Evolutionary conservation across 2,329 filamentous ascomycete species (phyloP).

Genomic region (Pseudofabraea citricarpa): DNA sequence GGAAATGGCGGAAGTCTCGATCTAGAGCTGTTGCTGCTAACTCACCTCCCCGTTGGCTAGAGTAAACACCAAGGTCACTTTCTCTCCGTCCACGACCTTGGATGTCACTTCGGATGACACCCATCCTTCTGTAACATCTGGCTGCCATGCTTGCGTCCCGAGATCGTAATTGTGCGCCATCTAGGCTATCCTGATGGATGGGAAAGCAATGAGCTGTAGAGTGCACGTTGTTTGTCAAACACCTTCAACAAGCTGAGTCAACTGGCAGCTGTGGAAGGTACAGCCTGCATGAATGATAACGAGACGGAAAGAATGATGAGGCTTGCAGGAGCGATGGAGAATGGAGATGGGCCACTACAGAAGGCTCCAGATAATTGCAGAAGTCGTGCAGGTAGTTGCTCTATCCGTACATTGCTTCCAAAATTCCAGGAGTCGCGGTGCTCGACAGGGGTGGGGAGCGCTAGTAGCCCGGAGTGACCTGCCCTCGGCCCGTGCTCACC

Average conservation of each 20-base stretch:
- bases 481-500: not conserved
- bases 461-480: no score
- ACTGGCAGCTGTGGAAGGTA: slow-evolving; percentile 15
- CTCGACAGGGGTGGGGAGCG: no score
- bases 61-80: slow-evolving; percentile 81
- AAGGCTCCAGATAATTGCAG: slow-evolving; percentile 6
- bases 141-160: slow-evolving; percentile 97
- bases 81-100: slow-evolving; percentile 79
- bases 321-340: slow-evolving; percentile 1
- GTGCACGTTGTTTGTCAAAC: slow-evolving; percentile 2
- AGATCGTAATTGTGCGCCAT: slow-evolving; percentile 97
- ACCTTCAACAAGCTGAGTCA: slow-evolving; percentile 16
- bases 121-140: slow-evolving; percentile 94
- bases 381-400: no score
- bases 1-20: no score
- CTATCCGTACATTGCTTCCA: no score
- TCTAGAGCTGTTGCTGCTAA: no score
- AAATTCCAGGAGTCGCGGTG: slow-evolving; percentile 1
- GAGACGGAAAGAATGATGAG: not conserved
- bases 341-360: slow-evolving; percentile 10
- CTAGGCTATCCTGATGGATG: slow-evolving; percentile 17
- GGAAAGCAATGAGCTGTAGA: slow-evolving; percentile 4
- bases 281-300: slow-evolving; percentile 20
- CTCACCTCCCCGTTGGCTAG: slow-evolving; percentile 89
- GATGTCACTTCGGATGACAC: slow-evolving; percentile 90